Percentiles rank a stretch among this genome's conserved stretches.
Conservation (phyloP, 768 basidiomycete species). For the Tephrocybe sp. region DNA sequence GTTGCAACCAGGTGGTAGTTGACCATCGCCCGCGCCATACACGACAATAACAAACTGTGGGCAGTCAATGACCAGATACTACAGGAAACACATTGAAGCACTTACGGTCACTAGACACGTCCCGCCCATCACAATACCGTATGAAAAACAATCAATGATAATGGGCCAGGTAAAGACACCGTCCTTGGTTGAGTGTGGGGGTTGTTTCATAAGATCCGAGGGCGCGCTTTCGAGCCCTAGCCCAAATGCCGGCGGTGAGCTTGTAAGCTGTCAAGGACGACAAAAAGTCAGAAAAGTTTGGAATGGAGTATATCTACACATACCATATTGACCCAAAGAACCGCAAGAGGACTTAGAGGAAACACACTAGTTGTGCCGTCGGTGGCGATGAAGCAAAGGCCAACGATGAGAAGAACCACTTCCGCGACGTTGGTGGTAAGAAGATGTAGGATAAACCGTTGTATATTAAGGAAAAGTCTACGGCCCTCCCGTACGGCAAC, state of each 20-base stretch:
- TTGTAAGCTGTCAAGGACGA: conserved; percentile 26
- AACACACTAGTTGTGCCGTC: conserved; percentile 46
- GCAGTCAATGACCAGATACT: background rate
- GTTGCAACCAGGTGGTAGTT: conserved; percentile 33
- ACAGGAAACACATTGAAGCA: background rate
- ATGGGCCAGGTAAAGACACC: conserved; percentile 40
- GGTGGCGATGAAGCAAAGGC: conserved; percentile 54
- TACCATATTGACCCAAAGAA: conserved; percentile 56
- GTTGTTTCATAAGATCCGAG: conserved; percentile 47
- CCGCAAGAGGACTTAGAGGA: conserved; percentile 53
- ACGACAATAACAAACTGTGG: conserved; percentile 36
- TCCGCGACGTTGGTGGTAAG: conserved; percentile 55
- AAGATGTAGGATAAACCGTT: conserved; percentile 55
- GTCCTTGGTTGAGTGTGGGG: conserved; percentile 37
- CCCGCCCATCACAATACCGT: conserved; percentile 37
- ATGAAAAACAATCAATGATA: conserved; percentile 36
- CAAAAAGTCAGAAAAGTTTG: background rate
- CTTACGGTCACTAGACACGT: conserved; percentile 33
- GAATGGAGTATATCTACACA: too few species aligned
- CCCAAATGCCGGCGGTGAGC: conserved; percentile 56
- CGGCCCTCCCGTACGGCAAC: conserved; percentile 58
- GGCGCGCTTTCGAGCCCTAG: conserved; percentile 53
- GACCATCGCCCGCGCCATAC: conserved; percentile 31
- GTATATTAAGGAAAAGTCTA: conserved; percentile 57
- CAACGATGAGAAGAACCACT: conserved; percentile 53